Conservation (phyloP, 306 rosid species). For the Quercus dentata region DNA sequence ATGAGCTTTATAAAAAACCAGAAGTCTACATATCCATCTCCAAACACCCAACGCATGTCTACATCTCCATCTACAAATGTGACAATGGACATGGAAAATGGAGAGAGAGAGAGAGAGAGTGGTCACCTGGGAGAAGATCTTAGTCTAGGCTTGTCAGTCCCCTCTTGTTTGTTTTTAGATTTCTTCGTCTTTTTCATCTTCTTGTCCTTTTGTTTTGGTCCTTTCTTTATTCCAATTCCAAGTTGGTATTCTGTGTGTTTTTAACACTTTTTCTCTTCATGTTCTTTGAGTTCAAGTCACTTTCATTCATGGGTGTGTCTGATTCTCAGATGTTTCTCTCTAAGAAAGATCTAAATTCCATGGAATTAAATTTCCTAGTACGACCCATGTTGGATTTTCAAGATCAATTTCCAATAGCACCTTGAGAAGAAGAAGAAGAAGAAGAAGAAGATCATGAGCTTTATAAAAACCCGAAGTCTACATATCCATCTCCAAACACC, state of each 20-base stretch:
- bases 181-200: background rate
- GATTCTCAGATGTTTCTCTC: constrained; percentile 36
- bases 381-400: constrained; percentile 14
- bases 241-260: no score
- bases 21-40: no score
- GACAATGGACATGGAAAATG: no score
- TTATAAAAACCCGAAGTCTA: no score
- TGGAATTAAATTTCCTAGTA: constrained; percentile 29
- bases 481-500: no score
- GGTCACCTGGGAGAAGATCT: no score
- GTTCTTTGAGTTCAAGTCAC: constrained; percentile 7
- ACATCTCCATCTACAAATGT: no score
- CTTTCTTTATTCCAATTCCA: no score
- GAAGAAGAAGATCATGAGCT: background rate
- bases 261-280: background rate
- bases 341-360: constrained; percentile 29
- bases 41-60: no score
- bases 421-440: background rate
- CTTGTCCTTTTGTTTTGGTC: background rate
- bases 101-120: no score
- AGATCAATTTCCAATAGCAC: background rate
- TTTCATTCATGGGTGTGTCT: constrained; percentile 29
- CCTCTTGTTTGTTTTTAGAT: background rate
- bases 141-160: background rate
- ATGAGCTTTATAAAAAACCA: no score